Evolutionary conservation across 1,139 yeast genomes (phyloP).

Genomic region (Geotrichum cucujoidarum): DNA sequence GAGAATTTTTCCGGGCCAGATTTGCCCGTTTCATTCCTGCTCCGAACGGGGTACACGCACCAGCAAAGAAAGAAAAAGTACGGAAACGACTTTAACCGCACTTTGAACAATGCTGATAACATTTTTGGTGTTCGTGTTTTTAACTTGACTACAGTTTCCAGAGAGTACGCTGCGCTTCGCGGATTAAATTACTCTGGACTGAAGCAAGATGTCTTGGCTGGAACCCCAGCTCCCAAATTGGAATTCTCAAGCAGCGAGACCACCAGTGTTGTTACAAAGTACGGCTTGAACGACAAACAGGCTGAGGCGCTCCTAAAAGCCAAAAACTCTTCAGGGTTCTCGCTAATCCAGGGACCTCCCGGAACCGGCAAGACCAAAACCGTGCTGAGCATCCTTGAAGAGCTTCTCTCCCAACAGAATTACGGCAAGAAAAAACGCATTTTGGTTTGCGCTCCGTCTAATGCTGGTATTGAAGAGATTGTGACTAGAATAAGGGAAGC

Average conservation of each 20-base stretch:
- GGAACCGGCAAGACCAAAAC: constrained; percentile 99
- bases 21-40: no score
- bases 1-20: no score
- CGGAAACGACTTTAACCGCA: no score
- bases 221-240: constrained; percentile 48
- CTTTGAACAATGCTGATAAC: no score
- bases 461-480: constrained; percentile 97
- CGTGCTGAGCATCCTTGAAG: constrained; percentile 84
- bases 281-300: constrained; percentile 77
- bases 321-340: constrained; percentile 64
- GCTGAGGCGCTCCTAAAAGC: constrained; percentile 83
- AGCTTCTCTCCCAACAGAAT: constrained; percentile 48
- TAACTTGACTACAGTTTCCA: constrained; percentile 76
- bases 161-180: constrained; percentile 80
- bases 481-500: constrained; percentile 81
- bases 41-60: no score
- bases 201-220: constrained; percentile 56
- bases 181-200: constrained; percentile 81
- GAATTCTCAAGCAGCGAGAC: constrained; percentile 36
- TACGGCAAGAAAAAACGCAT: constrained; percentile 46
- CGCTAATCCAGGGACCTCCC: constrained; percentile 95
- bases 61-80: no score
- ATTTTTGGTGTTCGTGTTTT: no score
- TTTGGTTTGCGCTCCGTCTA: constrained; percentile 94
- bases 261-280: constrained; percentile 42